phyloP scores from a whole-genome alignment of 768 basidiomycete genomes.

The Boletales sp. region DNA sequence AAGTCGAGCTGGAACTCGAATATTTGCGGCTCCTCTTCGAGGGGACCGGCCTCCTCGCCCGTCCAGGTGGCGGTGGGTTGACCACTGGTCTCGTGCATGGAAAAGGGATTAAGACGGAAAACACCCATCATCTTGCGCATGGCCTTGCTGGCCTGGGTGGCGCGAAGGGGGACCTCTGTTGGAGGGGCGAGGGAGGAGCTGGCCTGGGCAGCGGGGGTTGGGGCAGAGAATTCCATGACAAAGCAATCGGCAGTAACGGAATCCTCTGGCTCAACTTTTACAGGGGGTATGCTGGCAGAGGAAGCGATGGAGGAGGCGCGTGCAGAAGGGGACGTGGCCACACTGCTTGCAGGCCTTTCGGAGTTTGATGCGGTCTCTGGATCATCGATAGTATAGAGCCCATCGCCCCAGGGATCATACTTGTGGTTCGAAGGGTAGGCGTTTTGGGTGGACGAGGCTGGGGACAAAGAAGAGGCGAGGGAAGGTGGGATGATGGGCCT shows the following conservation, averaged over 20 bases:
- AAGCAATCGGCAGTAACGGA: conserved; percentile 25
- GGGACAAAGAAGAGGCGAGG: conserved; percentile 18
- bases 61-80: conserved; percentile 42
- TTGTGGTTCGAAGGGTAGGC: conserved; percentile 15
- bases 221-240: conserved; percentile 33
- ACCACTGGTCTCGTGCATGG: conserved; percentile 52
- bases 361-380: conserved; percentile 33
- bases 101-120: conserved; percentile 74
- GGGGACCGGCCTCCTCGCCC: conserved; percentile 52
- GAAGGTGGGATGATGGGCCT: conserved; percentile 15
- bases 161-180: conserved; percentile 69
- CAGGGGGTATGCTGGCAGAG: conserved; percentile 25
- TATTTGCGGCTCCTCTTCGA: conserved; percentile 56
- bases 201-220: conserved; percentile 30
- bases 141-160: conserved; percentile 63
- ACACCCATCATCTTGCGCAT: conserved; percentile 79
- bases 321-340: conserved; percentile 33
- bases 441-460: conserved; percentile 12
- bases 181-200: conserved; percentile 46
- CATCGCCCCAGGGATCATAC: conserved; percentile 28
- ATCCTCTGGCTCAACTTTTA: conserved; percentile 32
- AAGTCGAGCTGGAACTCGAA: conserved; percentile 64
- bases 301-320: conserved; percentile 34
- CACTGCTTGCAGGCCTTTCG: conserved; percentile 32
- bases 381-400: conserved; percentile 32